Conservation (phyloP, 768 basidiomycete species). For the Pleurotus tuoliensis region DNA sequence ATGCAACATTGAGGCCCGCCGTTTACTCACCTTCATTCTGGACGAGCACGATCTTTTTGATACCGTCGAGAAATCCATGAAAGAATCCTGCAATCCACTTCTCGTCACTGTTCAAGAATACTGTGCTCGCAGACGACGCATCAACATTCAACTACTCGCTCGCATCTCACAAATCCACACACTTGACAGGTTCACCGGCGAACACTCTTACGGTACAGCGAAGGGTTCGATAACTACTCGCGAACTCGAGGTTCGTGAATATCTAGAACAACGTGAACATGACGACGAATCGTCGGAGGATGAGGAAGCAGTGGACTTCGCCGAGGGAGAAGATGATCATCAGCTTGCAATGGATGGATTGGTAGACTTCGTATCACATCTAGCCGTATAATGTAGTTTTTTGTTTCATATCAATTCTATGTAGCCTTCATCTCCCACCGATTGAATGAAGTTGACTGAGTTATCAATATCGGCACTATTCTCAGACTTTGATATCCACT, state of each 20-base stretch:
- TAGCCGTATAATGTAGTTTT: too few relatives aligned
- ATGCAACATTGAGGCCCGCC: constrained; percentile 17
- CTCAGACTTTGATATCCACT: too few relatives aligned
- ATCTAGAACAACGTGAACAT: too few relatives aligned
- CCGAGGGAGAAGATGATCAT: too few relatives aligned
- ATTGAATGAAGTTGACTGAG: too few relatives aligned
- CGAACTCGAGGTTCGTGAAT: too few relatives aligned
- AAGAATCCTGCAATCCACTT: neutral
- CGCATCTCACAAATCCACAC: neutral
- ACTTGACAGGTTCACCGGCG: constrained; percentile 4
- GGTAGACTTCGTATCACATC: neutral
- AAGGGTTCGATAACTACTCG: neutral
- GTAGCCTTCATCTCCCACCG: too few relatives aligned
- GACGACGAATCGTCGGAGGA: too few relatives aligned
- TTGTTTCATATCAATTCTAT: too few relatives aligned
- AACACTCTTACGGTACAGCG: neutral
- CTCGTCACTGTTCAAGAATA: constrained; percentile 1
- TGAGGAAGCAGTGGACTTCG: neutral
- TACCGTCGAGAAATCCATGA: neutral
- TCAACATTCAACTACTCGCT: constrained; percentile 1
- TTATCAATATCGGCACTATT: too few relatives aligned
- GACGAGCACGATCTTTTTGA: neutral
- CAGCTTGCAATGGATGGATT: neutral
- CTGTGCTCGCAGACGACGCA: neutral
- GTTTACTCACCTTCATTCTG: constrained; percentile 11